Conservation (phyloP, 2,329 filamentous ascomycete species). For the Cladosporium colombiae region DNA sequence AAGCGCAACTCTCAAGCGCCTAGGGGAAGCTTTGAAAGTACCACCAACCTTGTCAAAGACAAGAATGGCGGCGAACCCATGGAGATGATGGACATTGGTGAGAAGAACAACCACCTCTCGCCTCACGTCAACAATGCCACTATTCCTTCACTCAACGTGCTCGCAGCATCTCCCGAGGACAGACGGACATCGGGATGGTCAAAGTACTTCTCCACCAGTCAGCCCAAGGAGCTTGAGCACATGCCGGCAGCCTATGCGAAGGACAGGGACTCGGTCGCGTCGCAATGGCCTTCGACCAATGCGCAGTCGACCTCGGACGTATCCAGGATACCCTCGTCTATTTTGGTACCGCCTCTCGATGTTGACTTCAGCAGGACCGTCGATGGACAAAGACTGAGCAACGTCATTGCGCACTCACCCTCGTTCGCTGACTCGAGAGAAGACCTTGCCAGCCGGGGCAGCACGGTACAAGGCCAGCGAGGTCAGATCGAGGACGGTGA, state of each 20-base stretch:
- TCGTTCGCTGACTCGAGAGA: conserved; percentile 62
- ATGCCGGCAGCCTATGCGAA: conserved; percentile 37
- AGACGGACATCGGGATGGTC: conserved; percentile 55
- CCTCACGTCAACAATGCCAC: conserved; percentile 21
- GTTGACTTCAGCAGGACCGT: conserved; percentile 52
- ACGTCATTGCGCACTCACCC: conserved; percentile 69
- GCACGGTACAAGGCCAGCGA: conserved; percentile 31
- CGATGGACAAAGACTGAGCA: conserved; percentile 63
- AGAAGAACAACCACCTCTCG: conserved; percentile 30
- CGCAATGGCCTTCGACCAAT: conserved; percentile 27
- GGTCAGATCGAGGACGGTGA: conserved; percentile 34
- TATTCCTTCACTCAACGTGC: conserved; percentile 38
- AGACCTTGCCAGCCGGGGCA: conserved; percentile 39
- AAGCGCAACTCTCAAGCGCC: conserved; percentile 45
- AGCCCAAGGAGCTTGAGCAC: conserved; percentile 38
- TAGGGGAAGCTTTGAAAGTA: conserved; percentile 60
- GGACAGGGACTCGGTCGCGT: conserved; percentile 46
- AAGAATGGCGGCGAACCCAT: conserved; percentile 45
- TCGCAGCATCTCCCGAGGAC: conserved; percentile 36
- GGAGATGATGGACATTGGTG: conserved; percentile 47
- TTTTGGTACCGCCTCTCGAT: conserved; percentile 67
- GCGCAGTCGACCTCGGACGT: conserved; percentile 14
- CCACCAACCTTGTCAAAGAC: conserved; percentile 62
- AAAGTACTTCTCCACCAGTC: conserved; percentile 39
- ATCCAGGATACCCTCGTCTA: conserved; percentile 54